Conservation (phyloP, 2,329 filamentous ascomycete species). For the Thelonectria blattea region DNA sequence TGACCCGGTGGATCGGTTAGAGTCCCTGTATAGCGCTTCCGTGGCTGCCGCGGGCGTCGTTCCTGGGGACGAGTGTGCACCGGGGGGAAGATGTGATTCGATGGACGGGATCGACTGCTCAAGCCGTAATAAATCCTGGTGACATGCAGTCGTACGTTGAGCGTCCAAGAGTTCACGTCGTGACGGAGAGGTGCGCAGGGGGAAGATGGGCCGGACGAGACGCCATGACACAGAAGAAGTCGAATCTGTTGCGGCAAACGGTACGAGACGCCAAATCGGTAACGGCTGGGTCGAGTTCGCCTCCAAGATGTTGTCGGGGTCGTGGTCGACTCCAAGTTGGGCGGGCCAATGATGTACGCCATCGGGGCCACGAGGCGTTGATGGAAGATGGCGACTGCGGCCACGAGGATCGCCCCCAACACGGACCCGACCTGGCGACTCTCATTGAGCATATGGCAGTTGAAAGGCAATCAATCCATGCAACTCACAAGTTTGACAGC, state of each 20-base stretch:
- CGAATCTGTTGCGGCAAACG: background rate
- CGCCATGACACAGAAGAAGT: conserved; percentile 20
- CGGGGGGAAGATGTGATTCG: conserved; percentile 30
- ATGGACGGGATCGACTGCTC: background rate
- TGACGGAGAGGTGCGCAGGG: conserved; percentile 5
- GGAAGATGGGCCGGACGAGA: background rate
- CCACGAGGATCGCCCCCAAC: background rate
- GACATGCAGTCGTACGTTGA: background rate
- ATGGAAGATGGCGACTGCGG: background rate
- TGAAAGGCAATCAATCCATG: too few species aligned
- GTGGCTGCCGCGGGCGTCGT: conserved; percentile 13
- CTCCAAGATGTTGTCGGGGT: background rate
- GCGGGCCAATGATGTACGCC: conserved; percentile 27
- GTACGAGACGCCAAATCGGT: background rate
- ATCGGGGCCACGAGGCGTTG: conserved; percentile 31
- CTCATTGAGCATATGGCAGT: background rate
- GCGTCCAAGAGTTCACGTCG: background rate
- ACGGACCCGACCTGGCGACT: background rate
- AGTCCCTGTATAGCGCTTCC: conserved; percentile 12
- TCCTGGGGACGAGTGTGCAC: conserved; percentile 28
- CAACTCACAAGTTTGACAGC: background rate
- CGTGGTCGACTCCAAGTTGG: background rate
- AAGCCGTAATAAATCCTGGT: conserved; percentile 13
- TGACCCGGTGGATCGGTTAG: conserved; percentile 27
- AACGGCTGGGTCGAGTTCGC: background rate